Conservation (phyloP, 2,329 filamentous ascomycete species). For the Pseudocercospora crystallina region DNA sequence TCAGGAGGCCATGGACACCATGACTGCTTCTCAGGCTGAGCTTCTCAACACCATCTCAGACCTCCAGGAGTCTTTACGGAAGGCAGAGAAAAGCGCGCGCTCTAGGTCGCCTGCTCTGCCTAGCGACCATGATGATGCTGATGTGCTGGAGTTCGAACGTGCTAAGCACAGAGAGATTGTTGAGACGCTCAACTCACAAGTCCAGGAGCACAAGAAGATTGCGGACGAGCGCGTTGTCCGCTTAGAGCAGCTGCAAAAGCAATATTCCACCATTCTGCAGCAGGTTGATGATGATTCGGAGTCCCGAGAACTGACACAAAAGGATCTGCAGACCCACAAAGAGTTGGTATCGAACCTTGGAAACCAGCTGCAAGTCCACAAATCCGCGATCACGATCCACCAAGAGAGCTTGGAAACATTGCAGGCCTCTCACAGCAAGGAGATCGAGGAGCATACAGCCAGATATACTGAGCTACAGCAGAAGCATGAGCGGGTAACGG, state of each 20-base stretch:
- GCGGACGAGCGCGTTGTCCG: constrained; percentile 68
- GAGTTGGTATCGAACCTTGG: constrained; percentile 57
- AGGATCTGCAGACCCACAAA: constrained; percentile 52
- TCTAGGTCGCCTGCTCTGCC: constrained; percentile 28
- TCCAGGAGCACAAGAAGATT: constrained; percentile 76
- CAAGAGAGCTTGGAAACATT: constrained; percentile 54
- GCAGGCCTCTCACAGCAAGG: constrained; percentile 53
- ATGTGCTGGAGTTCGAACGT: constrained; percentile 41
- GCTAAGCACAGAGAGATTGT: constrained; percentile 53
- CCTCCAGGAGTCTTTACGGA: constrained; percentile 62
- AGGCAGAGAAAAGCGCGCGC: constrained; percentile 33
- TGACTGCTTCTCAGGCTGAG: constrained; percentile 70
- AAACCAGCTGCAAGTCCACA: constrained; percentile 57
- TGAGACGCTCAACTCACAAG: constrained; percentile 65
- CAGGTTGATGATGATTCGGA: constrained; percentile 68
- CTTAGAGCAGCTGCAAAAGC: constrained; percentile 71
- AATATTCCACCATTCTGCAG: constrained; percentile 64
- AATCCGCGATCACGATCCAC: constrained; percentile 55
- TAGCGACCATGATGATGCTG: not conserved
- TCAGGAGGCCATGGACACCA: constrained; percentile 64
- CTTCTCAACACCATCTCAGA: constrained; percentile 71
- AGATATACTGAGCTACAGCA: constrained; percentile 39
- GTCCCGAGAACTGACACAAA: constrained; percentile 57
- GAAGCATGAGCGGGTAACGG: constrained; percentile 33
- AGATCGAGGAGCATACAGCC: constrained; percentile 51